Conservation (phyloP, 257 asterid genomes). For the Nyctanthes arbortristis region DNA sequence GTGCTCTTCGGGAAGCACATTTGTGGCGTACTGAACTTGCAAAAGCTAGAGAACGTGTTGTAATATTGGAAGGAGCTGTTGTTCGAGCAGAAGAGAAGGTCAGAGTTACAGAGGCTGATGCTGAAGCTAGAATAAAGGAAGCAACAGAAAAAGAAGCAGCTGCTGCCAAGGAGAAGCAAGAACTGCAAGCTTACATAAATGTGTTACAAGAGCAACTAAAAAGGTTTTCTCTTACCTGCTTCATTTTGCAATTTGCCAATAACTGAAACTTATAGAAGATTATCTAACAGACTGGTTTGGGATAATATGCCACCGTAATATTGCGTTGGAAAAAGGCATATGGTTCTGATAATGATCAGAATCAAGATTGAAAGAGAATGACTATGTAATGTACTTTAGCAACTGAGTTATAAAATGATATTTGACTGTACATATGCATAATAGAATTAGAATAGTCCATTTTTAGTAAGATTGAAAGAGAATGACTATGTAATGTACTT, state of each 20-base stretch:
- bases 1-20: slow-evolving; percentile 84
- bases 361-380: neutral
- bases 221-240: slow-evolving; percentile 56
- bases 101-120: slow-evolving; percentile 76
- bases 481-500: neutral
- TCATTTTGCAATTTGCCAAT: too few species aligned
- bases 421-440: slow-evolving; percentile 1
- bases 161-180: slow-evolving; percentile 77
- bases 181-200: slow-evolving; percentile 63
- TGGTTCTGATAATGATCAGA: too few species aligned
- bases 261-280: too few species aligned
- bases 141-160: slow-evolving; percentile 65
- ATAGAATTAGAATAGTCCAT: too few species aligned
- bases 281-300: too few species aligned
- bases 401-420: neutral
- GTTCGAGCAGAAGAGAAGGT: slow-evolving; percentile 95
- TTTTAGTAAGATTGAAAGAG: neutral
- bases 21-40: slow-evolving; percentile 99
- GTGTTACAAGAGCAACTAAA: slow-evolving; percentile 77
- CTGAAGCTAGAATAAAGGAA: slow-evolving; percentile 82
- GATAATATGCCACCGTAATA: too few species aligned
- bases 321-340: too few species aligned
- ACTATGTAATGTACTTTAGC: neutral
- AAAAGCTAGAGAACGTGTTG: slow-evolving; percentile 89
- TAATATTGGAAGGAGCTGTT: slow-evolving; percentile 91